Evolutionary conservation across 306 rosid species (phyloP), one percentile per base, ranked within the genome.

Genomic region (Castanea crenata): DNA sequence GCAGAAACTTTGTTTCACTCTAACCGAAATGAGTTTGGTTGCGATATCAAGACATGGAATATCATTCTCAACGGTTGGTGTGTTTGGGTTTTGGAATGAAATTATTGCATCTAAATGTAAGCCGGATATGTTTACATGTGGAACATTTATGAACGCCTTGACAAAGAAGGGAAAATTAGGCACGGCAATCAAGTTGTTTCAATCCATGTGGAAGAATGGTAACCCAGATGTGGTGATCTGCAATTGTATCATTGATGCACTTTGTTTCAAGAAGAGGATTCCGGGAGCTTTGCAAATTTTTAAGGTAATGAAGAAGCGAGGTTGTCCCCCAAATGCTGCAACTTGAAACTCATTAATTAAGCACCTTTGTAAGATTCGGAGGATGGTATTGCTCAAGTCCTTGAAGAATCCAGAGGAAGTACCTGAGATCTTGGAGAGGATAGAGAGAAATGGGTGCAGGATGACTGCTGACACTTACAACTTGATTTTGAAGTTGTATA

Each of bases 31-130:
- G 90, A 89, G 84, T 81, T 88, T 87, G 52, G 46, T 14, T 61
- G 51, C 0, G 89, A 93, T 71, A 89, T 92, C 64, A 89, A 89
- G 88, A 89, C 91, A 0, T 86, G 93, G 90, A 94, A 94, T 55
- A 84, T 92, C 31, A 76, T 93, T 78, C 92, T 93, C 32, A 89
- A 89, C n/a, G 98, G 98, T 5, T 94, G 98, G 98, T 92, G 98
- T 69, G 89, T 90, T 5, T 63, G 80, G 94, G 87, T 74, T 92
- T 56, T 93, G 98, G 98, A 89, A 85, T 38, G 92, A 93, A 52
- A 87, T 90, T 25, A 15, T 90, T 31, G 87, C 85, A 5, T 94
- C 93, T 5, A 79, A 83, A 74, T 89, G 91, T 79, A 85, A 69
- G 86, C 94, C 94, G 19, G 96, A 94, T 84, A 51, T 86, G 34